phyloP scores from a whole-genome alignment of 2,329 filamentous ascomycete genomes.

The Drechmeria coniospora region DNA sequence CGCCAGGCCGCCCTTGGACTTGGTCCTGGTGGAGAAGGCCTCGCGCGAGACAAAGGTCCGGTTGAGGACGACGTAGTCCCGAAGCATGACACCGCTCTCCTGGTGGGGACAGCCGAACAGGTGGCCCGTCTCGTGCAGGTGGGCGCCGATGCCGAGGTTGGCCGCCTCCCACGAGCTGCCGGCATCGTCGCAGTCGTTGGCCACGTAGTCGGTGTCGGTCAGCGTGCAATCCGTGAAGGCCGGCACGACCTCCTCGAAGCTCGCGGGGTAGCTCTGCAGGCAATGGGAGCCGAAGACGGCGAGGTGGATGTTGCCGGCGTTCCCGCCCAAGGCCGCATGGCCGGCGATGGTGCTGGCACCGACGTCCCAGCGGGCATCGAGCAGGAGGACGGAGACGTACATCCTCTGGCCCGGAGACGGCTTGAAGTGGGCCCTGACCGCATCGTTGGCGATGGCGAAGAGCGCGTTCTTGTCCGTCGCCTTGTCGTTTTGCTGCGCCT shows the following conservation, averaged over 20 bases:
- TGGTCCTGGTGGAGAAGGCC: constrained; percentile 74
- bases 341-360: constrained; percentile 53
- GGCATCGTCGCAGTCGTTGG: constrained; percentile 74
- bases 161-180: constrained; percentile 94
- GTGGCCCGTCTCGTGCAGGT: constrained; percentile 83
- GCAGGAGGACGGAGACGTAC: constrained; percentile 72
- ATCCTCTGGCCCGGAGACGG: constrained; percentile 63
- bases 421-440: constrained; percentile 64
- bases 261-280: constrained; percentile 78
- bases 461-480: constrained; percentile 58
- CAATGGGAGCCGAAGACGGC: constrained; percentile 88
- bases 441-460: constrained; percentile 61
- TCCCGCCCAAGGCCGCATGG: constrained; percentile 72
- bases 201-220: constrained; percentile 65
- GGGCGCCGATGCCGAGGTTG: constrained; percentile 83
- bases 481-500: constrained; percentile 60
- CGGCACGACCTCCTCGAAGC: constrained; percentile 77
- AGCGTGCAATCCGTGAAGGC: constrained; percentile 83
- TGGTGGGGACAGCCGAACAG: constrained; percentile 82
- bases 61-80: constrained; percentile 74
- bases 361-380: constrained; percentile 83
- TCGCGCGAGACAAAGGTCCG: constrained; percentile 70
- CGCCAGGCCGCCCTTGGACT: constrained; percentile 64
- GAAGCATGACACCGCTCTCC: constrained; percentile 79
- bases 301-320: constrained; percentile 57